These are phyloP conservation scores for Suhomyces sp. DNA, from an alignment of 805 yeast genomes.

Conservation along the genomic window DNA sequence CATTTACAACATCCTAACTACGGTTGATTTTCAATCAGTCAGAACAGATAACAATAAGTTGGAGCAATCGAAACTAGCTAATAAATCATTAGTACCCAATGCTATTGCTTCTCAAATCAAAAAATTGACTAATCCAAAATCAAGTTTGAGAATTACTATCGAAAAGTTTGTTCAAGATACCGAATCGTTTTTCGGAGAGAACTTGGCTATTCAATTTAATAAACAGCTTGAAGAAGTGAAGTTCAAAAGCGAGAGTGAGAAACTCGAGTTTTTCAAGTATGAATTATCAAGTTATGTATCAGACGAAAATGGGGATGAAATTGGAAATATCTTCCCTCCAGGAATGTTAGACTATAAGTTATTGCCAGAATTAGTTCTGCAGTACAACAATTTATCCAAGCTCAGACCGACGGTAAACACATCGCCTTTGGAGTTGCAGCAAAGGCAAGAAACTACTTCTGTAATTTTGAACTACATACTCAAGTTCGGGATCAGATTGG, in stretches of 20 bases:
- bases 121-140: constrained; percentile 37
- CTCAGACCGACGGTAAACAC: constrained; percentile 26
- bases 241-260: constrained; percentile 53
- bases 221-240: constrained; percentile 56
- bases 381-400: constrained; percentile 35
- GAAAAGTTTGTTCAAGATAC: constrained; percentile 29
- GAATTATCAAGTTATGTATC: constrained; percentile 23
- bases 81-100: constrained; percentile 1
- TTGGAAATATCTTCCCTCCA: constrained; percentile 38
- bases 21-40: neutral
- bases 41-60: neutral
- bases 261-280: constrained; percentile 41
- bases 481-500: constrained; percentile 30
- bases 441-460: constrained; percentile 38
- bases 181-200: constrained; percentile 28
- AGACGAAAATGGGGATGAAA: constrained; percentile 14
- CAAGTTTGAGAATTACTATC: constrained; percentile 33
- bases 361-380: constrained; percentile 65
- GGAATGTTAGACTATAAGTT: constrained; percentile 58
- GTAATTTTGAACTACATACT: constrained; percentile 43
- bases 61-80: neutral
- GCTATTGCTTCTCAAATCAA: constrained; percentile 15
- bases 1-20: constrained; percentile 41
- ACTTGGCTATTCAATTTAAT: constrained; percentile 51
- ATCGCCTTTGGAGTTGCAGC: constrained; percentile 28